A percentile compares a stretch with the other conserved stretches of the same genome.
Evolutionary conservation across 2,329 filamentous ascomycete genomes (phyloP).

Genomic region (Epichloe scottii): DNA sequence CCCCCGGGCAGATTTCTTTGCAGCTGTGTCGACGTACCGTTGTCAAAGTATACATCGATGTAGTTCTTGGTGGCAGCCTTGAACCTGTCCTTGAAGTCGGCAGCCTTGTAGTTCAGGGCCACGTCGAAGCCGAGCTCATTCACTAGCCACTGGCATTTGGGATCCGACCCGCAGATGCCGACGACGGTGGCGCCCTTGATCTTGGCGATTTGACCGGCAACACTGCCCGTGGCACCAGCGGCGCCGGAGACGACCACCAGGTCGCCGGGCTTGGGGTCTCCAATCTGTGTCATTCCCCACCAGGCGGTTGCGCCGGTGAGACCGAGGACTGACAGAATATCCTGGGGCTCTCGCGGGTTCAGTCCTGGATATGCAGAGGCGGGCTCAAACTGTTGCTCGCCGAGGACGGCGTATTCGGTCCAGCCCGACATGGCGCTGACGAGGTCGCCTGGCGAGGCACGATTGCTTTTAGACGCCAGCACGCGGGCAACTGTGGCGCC

Average conservation of each 20-base stretch:
- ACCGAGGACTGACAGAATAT: conserved; percentile 50
- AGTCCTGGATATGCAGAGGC: conserved; percentile 27
- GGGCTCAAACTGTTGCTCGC: conserved; percentile 35
- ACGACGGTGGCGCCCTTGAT: conserved; percentile 50
- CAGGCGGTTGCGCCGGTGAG: conserved; percentile 64
- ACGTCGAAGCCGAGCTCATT: conserved; percentile 54
- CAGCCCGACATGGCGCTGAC: conserved; percentile 47
- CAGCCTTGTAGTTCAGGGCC: conserved; percentile 57
- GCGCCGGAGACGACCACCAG: conserved; percentile 68
- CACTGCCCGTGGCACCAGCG: conserved; percentile 64
- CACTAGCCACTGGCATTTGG: conserved; percentile 55
- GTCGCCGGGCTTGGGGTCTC: conserved; percentile 54
- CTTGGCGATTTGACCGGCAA: conserved; percentile 69
- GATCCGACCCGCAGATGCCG: conserved; percentile 52
- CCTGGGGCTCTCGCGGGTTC: conserved; percentile 30
- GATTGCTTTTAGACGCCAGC: conserved; percentile 43
- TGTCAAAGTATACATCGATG: conserved; percentile 64
- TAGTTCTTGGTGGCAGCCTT: conserved; percentile 42
- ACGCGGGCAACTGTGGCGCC: conserved; percentile 48
- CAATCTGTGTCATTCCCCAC: conserved; percentile 59
- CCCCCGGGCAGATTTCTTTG: not conserved
- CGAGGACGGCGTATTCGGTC: conserved; percentile 51
- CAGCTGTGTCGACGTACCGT: conserved; percentile 25
- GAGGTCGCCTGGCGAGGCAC: conserved; percentile 43
- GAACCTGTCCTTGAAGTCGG: conserved; percentile 48